A percentile compares a stretch with the other conserved stretches of the same genome.
Evolutionary conservation across 176 grass and related monocot species (phyloP).

Genomic region (Oryza coarctata): DNA sequence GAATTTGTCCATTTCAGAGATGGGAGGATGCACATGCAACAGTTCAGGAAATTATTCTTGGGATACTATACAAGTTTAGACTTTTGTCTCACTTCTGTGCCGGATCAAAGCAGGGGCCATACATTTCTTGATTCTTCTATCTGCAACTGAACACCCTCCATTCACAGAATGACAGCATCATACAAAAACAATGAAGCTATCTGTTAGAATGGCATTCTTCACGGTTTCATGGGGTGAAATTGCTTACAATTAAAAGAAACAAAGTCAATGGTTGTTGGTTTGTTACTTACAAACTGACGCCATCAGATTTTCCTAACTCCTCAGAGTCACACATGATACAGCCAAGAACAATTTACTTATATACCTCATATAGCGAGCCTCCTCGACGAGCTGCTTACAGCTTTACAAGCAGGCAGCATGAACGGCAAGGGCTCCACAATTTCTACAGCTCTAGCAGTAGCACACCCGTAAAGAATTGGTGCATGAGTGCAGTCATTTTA

Average conservation of each 20-base stretch:
- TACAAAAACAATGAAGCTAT: not conserved
- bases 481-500: conserved; percentile 51
- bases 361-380: conserved; percentile 35
- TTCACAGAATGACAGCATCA: not conserved
- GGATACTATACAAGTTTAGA: not conserved
- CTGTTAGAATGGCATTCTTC: not conserved
- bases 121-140: not conserved
- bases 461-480: not conserved
- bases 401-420: conserved; percentile 6
- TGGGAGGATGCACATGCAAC: not conserved
- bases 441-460: conserved; percentile 8
- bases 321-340: not conserved
- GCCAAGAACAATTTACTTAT: conserved; percentile 30
- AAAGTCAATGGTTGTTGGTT: not conserved
- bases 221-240: not conserved
- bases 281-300: conserved; percentile 19
- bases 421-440: conserved; percentile 26
- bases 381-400: not conserved
- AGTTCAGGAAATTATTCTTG: not conserved
- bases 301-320: not conserved
- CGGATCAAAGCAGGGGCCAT: not conserved
- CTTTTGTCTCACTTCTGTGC: not conserved
- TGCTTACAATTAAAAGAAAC: not conserved
- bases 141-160: not conserved
- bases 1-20: too few species aligned